Percentiles rank a stretch among this genome's conserved stretches.
These are phyloP conservation scores for Sugiyamaella grinbergsii DNA, from an alignment of 1,139 yeast species.

Conservation along the genomic window DNA sequence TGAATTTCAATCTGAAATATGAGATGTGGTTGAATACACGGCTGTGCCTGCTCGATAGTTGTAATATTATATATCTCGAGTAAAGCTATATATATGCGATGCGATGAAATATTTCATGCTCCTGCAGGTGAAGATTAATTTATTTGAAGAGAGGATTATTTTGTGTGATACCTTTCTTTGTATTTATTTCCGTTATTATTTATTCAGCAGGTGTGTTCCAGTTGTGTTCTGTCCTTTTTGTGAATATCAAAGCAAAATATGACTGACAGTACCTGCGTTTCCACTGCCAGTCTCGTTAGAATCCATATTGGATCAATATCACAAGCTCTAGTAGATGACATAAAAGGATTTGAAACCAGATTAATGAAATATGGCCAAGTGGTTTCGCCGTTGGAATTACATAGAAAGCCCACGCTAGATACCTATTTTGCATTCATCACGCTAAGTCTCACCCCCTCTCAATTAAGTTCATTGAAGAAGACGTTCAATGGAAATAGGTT, in stretches of 20 bases:
- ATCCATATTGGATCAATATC: conserved; percentile 75
- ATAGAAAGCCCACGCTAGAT: conserved; percentile 52
- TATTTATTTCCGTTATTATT: neutral
- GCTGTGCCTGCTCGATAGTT: neutral
- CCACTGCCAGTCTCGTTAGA: conserved; percentile 38
- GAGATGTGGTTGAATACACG: neutral
- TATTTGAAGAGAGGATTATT: too few species aligned
- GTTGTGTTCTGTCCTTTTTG: neutral
- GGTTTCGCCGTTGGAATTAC: conserved; percentile 50
- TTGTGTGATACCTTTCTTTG: neutral
- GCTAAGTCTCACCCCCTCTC: conserved; percentile 52
- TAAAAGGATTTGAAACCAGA: conserved; percentile 50
- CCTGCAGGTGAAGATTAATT: too few species aligned
- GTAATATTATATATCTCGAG: neutral
- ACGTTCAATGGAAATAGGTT: conserved; percentile 69
- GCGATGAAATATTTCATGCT: neutral
- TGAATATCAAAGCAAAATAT: neutral
- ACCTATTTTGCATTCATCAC: conserved; percentile 69
- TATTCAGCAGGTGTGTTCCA: neutral
- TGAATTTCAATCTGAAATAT: too few species aligned
- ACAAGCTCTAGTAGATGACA: conserved; percentile 50
- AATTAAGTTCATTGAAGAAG: conserved; percentile 52
- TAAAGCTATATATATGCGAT: neutral
- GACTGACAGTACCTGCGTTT: neutral
- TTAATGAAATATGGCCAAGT: conserved; percentile 55